Percentiles rank a stretch among this genome's conserved stretches.
Evolutionary conservation across 2,329 filamentous ascomycete species (phyloP).

Genomic region (Shiraia bambusicola): DNA sequence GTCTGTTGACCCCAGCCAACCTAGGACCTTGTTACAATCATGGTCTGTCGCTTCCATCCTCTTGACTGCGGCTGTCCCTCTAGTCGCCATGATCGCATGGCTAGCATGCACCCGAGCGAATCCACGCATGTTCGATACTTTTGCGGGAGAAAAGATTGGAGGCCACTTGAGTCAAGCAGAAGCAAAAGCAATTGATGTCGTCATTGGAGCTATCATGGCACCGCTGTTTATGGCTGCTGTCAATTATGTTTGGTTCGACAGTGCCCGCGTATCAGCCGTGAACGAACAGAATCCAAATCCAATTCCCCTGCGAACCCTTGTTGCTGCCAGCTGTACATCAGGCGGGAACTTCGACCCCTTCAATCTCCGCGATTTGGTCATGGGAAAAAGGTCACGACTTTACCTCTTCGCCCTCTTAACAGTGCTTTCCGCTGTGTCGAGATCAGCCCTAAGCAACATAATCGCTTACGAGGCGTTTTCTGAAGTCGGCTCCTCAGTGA

Average conservation of each 20-base stretch:
- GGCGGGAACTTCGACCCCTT: conserved; percentile 10
- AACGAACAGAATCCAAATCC: conserved; percentile 10
- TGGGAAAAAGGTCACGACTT: conserved; percentile 5
- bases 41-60: background rate
- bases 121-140: conserved; percentile 6
- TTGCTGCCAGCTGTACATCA: conserved; percentile 8
- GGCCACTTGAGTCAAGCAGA: conserved; percentile 13
- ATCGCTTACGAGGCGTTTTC: conserved; percentile 14
- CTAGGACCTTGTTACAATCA: conserved; percentile 1
- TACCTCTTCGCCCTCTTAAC: conserved; percentile 2
- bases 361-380: conserved; percentile 5
- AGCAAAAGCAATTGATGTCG: conserved; percentile 18
- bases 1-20: background rate
- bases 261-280: conserved; percentile 13
- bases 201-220: conserved; percentile 14
- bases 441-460: conserved; percentile 10
- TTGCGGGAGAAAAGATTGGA: conserved; percentile 12
- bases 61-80: conserved; percentile 1
- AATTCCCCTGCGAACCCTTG: conserved; percentile 6
- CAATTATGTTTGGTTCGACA: conserved; percentile 16
- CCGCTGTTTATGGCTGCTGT: conserved; percentile 11
- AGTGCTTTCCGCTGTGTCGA: conserved; percentile 7
- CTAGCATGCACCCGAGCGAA: conserved; percentile 2
- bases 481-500: background rate
- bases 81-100: conserved; percentile 3